Evolutionary conservation across 129 eudicot genomes (phyloP).

Genomic region (Mikania micrantha): DNA sequence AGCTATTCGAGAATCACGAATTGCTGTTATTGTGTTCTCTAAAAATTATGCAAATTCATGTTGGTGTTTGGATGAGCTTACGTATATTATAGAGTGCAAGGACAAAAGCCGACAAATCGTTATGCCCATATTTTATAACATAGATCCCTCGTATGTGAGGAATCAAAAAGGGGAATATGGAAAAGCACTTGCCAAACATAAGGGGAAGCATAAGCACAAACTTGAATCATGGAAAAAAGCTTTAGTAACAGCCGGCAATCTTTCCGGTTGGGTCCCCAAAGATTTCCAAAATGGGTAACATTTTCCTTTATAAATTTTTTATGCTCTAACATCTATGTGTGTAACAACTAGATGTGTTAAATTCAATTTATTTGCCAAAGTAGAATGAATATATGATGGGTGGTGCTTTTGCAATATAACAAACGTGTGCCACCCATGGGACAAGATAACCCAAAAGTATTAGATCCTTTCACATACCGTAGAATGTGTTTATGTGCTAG

Average conservation of each 20-base stretch:
- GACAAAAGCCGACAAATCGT: not conserved
- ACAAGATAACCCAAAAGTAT: too few species aligned
- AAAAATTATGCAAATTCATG: not conserved
- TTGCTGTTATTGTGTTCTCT: not conserved
- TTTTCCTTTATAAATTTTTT: not conserved
- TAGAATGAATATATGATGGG: too few species aligned
- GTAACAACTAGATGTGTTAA: too few species aligned
- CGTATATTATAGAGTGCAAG: not conserved
- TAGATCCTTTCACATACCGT: too few species aligned
- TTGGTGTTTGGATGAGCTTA: not conserved
- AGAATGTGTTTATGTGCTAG: too few species aligned
- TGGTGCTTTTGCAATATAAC: too few species aligned
- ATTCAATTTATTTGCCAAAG: too few species aligned
- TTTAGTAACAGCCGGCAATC: not conserved
- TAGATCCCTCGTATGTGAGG: not conserved
- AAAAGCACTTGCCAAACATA: not conserved
- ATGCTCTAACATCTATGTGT: not conserved
- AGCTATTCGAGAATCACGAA: not conserved
- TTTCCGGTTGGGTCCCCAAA: not conserved
- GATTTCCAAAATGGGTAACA: not conserved
- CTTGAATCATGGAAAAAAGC: not conserved
- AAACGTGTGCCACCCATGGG: too few species aligned
- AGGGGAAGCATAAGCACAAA: not conserved
- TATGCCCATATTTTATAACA: not conserved
- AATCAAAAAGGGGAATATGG: not conserved